These are phyloP conservation scores for Lepraria neglecta DNA, from an alignment of 495 filamentous ascomycete species.

Conservation along the genomic window DNA sequence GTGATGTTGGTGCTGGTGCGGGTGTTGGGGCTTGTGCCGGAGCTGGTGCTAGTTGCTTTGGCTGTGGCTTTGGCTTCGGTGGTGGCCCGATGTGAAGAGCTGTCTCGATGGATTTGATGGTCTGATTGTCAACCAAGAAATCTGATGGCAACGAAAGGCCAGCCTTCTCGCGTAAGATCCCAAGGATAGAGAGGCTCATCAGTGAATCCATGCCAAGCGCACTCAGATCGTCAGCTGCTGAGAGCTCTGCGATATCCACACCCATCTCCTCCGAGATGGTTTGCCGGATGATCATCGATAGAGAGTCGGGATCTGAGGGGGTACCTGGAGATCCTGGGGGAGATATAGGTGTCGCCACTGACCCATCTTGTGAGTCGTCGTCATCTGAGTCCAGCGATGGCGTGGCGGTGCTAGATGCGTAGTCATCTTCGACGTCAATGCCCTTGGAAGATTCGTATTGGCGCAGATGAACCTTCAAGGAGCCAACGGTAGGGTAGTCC, in stretches of 20 bases:
- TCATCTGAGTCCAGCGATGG: slow-evolving; percentile 33
- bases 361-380: slow-evolving; percentile 20
- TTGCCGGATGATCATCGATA: slow-evolving; percentile 24
- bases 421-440: slow-evolving; percentile 34
- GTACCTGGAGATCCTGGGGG: slow-evolving; percentile 17
- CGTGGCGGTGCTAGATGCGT: slow-evolving; percentile 34
- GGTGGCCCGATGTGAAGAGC: slow-evolving; percentile 30
- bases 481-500: slow-evolving; percentile 53
- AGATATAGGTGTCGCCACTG: slow-evolving; percentile 19
- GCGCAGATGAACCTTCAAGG: slow-evolving; percentile 52
- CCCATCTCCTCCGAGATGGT: slow-evolving; percentile 50
- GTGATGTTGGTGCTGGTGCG: slow-evolving; percentile 25
- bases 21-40: slow-evolving; percentile 9
- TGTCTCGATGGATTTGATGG: slow-evolving; percentile 31
- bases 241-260: slow-evolving; percentile 57
- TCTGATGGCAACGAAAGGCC: slow-evolving; percentile 21
- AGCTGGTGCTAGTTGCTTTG: slow-evolving; percentile 18
- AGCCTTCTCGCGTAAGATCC: slow-evolving; percentile 49
- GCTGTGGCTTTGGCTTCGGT: slow-evolving; percentile 35
- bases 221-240: slow-evolving; percentile 37
- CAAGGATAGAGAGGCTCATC: slow-evolving; percentile 46
- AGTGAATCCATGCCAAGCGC: slow-evolving; percentile 50
- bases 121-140: slow-evolving; percentile 28
- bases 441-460: slow-evolving; percentile 38
- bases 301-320: slow-evolving; percentile 18